phyloP scores from a whole-genome alignment of 1,284 basidiomycete genomes.

The Moniliophthora roreri region DNA sequence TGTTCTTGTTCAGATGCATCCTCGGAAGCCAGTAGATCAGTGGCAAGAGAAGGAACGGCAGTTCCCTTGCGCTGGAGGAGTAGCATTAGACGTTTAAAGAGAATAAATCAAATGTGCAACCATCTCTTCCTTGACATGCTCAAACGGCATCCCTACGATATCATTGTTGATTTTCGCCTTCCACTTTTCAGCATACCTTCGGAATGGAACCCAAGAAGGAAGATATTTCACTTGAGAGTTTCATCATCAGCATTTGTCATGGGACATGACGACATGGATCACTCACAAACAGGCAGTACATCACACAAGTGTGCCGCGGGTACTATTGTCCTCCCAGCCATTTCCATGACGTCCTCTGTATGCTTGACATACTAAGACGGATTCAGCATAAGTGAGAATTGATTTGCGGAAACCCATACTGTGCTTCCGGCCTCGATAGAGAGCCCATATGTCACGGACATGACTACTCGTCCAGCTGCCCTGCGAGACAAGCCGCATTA shows the following conservation, averaged over 20 bases:
- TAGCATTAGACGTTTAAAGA: not conserved
- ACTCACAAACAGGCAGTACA: slow-evolving; percentile 21
- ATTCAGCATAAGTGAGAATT: not conserved
- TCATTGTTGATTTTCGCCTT: not conserved
- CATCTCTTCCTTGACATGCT: slow-evolving; percentile 9
- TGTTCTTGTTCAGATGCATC: slow-evolving; percentile 7
- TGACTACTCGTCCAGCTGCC: slow-evolving; percentile 20
- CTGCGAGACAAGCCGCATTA: slow-evolving; percentile 9
- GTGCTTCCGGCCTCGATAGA: slow-evolving; percentile 4
- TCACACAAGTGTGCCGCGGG: slow-evolving; percentile 27
- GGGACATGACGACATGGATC: not conserved
- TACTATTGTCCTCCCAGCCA: slow-evolving; percentile 18
- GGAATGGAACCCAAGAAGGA: slow-evolving; percentile 15
- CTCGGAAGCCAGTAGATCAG: not conserved
- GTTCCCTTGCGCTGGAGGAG: not conserved
- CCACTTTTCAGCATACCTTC: not conserved
- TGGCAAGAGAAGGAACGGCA: not conserved
- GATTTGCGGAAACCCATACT: slow-evolving; percentile 18
- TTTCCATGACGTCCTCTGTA: slow-evolving; percentile 24
- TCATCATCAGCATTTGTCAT: not conserved
- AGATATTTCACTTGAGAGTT: slow-evolving; percentile 13
- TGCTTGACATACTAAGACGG: slow-evolving; percentile 22
- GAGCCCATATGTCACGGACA: slow-evolving; percentile 6
- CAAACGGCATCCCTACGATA: slow-evolving; percentile 6
- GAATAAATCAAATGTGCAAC: slow-evolving; percentile 20